Evolutionary conservation across 1,284 basidiomycete species (phyloP).

Genomic region (Ceratobasidium sp.): DNA sequence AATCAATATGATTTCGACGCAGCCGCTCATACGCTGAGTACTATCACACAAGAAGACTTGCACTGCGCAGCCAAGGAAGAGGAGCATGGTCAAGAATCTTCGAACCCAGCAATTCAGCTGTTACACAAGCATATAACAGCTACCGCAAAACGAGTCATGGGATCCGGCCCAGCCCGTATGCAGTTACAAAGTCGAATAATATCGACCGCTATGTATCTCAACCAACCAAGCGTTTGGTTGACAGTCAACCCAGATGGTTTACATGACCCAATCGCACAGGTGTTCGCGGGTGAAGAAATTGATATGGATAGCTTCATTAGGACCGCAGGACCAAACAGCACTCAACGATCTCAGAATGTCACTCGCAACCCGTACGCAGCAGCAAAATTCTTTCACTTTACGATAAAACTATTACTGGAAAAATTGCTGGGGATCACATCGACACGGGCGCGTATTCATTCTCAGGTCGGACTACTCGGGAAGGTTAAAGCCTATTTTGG

Average conservation of each 20-base stretch:
- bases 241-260: constrained; percentile 56
- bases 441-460: constrained; percentile 48
- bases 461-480: constrained; percentile 51
- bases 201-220: constrained; percentile 46
- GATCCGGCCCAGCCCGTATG: constrained; percentile 50
- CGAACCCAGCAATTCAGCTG: constrained; percentile 28
- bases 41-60: constrained; percentile 42
- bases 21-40: background rate
- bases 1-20: constrained; percentile 38
- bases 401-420: constrained; percentile 56
- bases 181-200: constrained; percentile 54
- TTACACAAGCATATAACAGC: constrained; percentile 46
- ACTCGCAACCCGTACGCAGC: constrained; percentile 59
- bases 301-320: constrained; percentile 57
- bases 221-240: constrained; percentile 52
- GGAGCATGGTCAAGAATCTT: background rate
- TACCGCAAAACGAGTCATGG: constrained; percentile 47
- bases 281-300: constrained; percentile 60
- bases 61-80: constrained; percentile 48
- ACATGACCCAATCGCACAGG: constrained; percentile 57
- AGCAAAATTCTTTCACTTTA: constrained; percentile 60
- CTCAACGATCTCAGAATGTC: constrained; percentile 55
- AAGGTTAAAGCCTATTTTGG: constrained; percentile 54
- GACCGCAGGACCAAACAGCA: constrained; percentile 53
- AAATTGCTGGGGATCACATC: constrained; percentile 58